Evolutionary conservation across 1,284 basidiomycete species (phyloP).

Genomic region (Malassezia pachydermatis): DNA sequence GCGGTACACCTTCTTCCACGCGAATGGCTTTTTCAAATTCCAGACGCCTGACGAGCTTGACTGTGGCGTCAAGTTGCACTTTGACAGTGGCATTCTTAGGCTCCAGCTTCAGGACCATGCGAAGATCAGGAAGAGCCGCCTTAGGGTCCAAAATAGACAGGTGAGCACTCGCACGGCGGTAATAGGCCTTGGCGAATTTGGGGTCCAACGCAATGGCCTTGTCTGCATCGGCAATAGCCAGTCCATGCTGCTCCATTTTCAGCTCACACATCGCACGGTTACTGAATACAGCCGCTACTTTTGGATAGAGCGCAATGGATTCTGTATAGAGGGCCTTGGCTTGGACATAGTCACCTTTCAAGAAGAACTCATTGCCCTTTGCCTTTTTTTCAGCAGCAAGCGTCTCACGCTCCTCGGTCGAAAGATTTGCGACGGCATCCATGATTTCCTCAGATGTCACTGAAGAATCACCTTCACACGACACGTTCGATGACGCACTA

Average conservation of each 20-base stretch:
- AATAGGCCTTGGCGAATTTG: constrained; percentile 83
- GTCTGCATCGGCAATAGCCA: constrained; percentile 48
- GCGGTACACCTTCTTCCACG: constrained; percentile 30
- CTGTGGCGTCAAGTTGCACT: constrained; percentile 71
- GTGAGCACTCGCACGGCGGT: constrained; percentile 81
- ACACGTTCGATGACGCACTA: background rate
- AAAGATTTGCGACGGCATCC: background rate
- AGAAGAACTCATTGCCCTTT: constrained; percentile 40
- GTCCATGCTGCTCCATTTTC: constrained; percentile 46
- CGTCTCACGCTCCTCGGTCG: constrained; percentile 25
- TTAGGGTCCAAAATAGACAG: constrained; percentile 63
- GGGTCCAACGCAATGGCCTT: constrained; percentile 81
- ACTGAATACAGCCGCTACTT: constrained; percentile 31
- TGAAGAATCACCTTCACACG: background rate
- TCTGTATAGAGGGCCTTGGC: constrained; percentile 40
- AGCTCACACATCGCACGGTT: constrained; percentile 46
- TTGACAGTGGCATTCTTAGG: constrained; percentile 73
- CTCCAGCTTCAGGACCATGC: constrained; percentile 64
- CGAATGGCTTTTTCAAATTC: constrained; percentile 44
- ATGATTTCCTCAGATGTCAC: background rate
- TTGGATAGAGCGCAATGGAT: constrained; percentile 37
- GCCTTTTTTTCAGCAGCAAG: constrained; percentile 30
- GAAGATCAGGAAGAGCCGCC: constrained; percentile 37
- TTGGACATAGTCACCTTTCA: constrained; percentile 27
- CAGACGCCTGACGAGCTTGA: constrained; percentile 65